Evolutionary conservation across 2,329 filamentous ascomycete species (phyloP), one percentile per base, ranked within the genome.

Genomic region (Penicillium sp.): DNA sequence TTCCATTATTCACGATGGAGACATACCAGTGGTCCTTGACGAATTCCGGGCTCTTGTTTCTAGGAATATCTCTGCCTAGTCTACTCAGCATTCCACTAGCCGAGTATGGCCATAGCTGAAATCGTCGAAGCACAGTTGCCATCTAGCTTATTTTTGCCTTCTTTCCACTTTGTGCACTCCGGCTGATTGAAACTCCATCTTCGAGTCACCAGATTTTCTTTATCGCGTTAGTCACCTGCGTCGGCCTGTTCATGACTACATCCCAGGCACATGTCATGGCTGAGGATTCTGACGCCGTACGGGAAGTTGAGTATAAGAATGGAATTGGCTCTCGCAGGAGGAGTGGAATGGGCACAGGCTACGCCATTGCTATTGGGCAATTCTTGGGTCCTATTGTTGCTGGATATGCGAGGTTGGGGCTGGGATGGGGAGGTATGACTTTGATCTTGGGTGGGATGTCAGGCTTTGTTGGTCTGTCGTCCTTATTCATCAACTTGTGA

Each of bases 61-160:
- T 50, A 5, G 32, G 23, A n/a, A 34, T 54, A 15, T 42, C 46
- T 2, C 20, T 54, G 30, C 51, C 51, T 8, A 46, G 29, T 20
- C 30, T 54, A 24, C 36, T 54, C 12, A 51, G 43, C 47, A 45
- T 54, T 33, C 52, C 47, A 13, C 26, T 51, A 8, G 43, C 34
- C 13, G 20, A 23, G 30, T 47, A 29, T 9, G 44, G 26, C 2
- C 41, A 10, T 2, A 18, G 30, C 17, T 43, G 20, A 15, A 32
- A 46, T n/a, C 46, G 39, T 6, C 51, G 51, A 21, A 53, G 30
- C 24, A 44, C 37, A 9, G 40, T 48, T n/a, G 45, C 50, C 2
- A 40, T 33, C 18, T 44, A 47, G 20, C 45, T 50, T 15, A 24
- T 54, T 6, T 7, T 44, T 12, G 30, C 41, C 7, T 18, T 39